Evolutionary conservation across 116 monocot genomes (phyloP).

Genomic region (Phalaenopsis hybrid): DNA sequence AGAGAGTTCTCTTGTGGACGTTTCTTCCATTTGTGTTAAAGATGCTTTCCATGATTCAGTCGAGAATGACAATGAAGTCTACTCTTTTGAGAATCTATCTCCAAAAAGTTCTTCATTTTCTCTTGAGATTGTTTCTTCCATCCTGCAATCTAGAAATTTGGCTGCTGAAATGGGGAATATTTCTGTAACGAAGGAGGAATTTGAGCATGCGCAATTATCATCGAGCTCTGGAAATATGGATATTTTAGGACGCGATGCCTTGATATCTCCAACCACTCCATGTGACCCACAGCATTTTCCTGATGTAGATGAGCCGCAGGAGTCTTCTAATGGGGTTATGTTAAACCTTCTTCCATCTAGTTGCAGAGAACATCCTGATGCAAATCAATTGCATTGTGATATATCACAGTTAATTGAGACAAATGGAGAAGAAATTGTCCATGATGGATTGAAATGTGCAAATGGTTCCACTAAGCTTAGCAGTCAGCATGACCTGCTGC

Average conservation of each 20-base stretch:
- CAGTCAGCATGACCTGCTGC: not conserved
- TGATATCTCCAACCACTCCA: not conserved
- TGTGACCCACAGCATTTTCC: slow-evolving; percentile 8
- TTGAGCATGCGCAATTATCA: not conserved
- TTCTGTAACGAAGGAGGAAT: slow-evolving; percentile 11
- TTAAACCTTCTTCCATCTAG: not conserved
- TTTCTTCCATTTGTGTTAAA: slow-evolving; percentile 4
- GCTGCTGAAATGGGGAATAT: not conserved
- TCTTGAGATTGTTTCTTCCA: not conserved
- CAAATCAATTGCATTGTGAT: slow-evolving; percentile 10
- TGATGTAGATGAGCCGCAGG: slow-evolving; percentile 7
- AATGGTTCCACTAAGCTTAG: slow-evolving; percentile 7
- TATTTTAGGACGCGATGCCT: not conserved
- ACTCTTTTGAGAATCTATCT: not conserved
- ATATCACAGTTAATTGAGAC: not conserved
- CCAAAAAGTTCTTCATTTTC: slow-evolving; percentile 4
- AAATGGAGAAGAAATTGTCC: not conserved
- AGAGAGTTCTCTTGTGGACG: slow-evolving; percentile 13
- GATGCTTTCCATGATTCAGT: slow-evolving; percentile 10
- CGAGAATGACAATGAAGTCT: slow-evolving; percentile 2
- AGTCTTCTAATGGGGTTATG: not conserved
- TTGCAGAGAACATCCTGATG: slow-evolving; percentile 3
- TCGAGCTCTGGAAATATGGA: not conserved
- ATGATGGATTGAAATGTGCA: slow-evolving; percentile 8
- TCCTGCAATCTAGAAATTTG: not conserved